Percentiles rank a stretch among this genome's conserved stretches.
These are phyloP conservation scores for Drechslera avenae DNA, from an alignment of 2,329 filamentous ascomycete species.

Conservation along the genomic window DNA sequence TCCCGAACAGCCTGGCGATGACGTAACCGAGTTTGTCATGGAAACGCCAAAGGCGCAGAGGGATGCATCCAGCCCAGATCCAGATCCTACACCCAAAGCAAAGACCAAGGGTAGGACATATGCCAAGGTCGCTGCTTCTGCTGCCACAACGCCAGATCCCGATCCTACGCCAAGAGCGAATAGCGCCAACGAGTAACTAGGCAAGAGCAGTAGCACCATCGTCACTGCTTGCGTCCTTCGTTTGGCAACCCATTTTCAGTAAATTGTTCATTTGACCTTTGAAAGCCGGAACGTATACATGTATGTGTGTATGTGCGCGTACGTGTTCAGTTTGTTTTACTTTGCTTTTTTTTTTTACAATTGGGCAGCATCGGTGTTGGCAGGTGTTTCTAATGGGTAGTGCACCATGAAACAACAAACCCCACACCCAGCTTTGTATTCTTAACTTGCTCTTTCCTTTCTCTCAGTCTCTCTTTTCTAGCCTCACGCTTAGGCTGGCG, in stretches of 20 bases:
- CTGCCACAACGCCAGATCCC: conserved; percentile 4
- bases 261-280: conserved; percentile 17
- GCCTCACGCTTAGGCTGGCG: neutral
- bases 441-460: neutral
- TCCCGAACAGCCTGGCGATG: conserved; percentile 49
- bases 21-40: conserved; percentile 45
- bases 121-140: too few species aligned
- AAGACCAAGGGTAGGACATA: neutral
- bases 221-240: neutral
- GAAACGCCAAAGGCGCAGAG: conserved; percentile 48
- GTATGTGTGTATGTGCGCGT: too few species aligned
- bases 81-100: conserved; percentile 49
- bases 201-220: neutral
- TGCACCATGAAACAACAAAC: conserved; percentile 37
- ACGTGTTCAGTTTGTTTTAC: too few species aligned
- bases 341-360: conserved; percentile 4
- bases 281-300: conserved; percentile 11
- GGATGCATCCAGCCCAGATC: conserved; percentile 42
- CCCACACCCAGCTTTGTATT: neutral
- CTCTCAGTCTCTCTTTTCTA: neutral
- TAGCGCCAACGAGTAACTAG: conserved; percentile 6
- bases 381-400: conserved; percentile 42
- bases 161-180: conserved; percentile 1
- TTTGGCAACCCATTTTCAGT: neutral
- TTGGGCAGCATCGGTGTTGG: conserved; percentile 42